These are phyloP conservation scores for Fusarium sulawesiense DNA, from an alignment of 2,329 filamentous ascomycete genomes.

Conservation along the genomic window DNA sequence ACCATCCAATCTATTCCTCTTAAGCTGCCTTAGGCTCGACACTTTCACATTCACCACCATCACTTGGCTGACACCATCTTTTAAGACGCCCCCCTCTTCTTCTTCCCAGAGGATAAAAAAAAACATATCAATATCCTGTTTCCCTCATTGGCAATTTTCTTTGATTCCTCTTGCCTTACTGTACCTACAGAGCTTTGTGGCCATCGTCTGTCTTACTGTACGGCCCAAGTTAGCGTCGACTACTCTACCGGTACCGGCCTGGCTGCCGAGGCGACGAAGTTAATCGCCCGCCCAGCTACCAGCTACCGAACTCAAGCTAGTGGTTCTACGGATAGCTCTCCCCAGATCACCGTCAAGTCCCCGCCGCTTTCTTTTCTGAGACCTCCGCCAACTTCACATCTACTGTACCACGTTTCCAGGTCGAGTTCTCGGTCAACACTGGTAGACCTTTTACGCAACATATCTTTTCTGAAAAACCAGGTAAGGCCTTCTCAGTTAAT, in stretches of 20 bases:
- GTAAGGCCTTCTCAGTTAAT: conserved; percentile 11
- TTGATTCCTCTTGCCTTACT: neutral
- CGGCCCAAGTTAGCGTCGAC: conserved; percentile 38
- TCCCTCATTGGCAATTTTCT: conserved; percentile 18
- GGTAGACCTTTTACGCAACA: neutral
- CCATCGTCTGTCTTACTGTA: conserved; percentile 22
- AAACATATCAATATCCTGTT: conserved; percentile 42
- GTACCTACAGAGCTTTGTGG: conserved; percentile 18
- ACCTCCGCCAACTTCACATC: conserved; percentile 13
- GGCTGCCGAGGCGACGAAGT: conserved; percentile 39
- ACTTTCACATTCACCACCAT: conserved; percentile 3
- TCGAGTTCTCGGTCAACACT: neutral
- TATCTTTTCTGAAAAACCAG: neutral
- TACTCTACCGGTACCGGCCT: conserved; percentile 17
- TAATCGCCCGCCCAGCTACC: conserved; percentile 23
- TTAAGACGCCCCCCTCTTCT: conserved; percentile 19
- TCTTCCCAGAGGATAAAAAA: conserved; percentile 9
- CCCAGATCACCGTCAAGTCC: conserved; percentile 39
- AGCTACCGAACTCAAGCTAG: conserved; percentile 36
- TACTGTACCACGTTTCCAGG: neutral
- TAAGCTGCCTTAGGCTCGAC: conserved; percentile 17
- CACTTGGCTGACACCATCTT: conserved; percentile 40
- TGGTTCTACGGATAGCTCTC: conserved; percentile 45
- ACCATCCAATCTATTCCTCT: conserved; percentile 6
- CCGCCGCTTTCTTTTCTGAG: conserved; percentile 26